Base-by-base conservation (phyloP, 441 rosid genomes). In the Corymbia calophylla region DNA sequence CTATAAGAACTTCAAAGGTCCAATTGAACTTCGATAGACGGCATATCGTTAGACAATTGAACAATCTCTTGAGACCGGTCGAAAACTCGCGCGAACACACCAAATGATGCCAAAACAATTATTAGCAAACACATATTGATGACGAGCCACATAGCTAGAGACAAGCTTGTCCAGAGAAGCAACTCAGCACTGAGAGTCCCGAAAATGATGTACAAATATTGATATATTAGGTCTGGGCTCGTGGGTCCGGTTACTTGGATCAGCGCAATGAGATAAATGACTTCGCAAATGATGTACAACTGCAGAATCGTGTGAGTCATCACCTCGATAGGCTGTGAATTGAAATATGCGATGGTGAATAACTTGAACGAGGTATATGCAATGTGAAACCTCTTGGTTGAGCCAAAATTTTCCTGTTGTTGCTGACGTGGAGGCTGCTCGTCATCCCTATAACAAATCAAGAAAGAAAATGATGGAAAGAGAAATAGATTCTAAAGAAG, bases 261-360 rank as follows among this genome's bases (percentile, higher is more conserved):
- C 2, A 21, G 0, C 0, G 5, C 2, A 19, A 21, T 3, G 0
- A 55, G 27, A 55, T 55, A 55, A 2, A 21, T 21, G 21, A 55
- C 11, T 21, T 55, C 25, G 0, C 27, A 55, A 0, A 55, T 55
- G 60, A 21, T 55, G 11, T 55, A 21, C 5, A 21, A 21, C 0
- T 21, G 27, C 2, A 55, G 0, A 55, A 55, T 0, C 1, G 0
- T 19, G 60, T 21, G 11, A 0, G 11, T 55, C 0, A 3, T 0
- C 0, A 2, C 0, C 5, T 55, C 11, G 4, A 55, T 55, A 10
- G 27, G 27, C 0, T 3, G 27, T 0, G 2, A 55, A 55, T 21
- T 7, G 11, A 55, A 55, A 55, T 55, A 25, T 1, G 0, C 9
- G 1, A 62, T 3, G 8, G 1, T 6, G 16, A 60, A 7, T 0